These are phyloP conservation scores for Cucumis variabilis DNA, from an alignment of 331 rosid species.

Conservation along the genomic window DNA sequence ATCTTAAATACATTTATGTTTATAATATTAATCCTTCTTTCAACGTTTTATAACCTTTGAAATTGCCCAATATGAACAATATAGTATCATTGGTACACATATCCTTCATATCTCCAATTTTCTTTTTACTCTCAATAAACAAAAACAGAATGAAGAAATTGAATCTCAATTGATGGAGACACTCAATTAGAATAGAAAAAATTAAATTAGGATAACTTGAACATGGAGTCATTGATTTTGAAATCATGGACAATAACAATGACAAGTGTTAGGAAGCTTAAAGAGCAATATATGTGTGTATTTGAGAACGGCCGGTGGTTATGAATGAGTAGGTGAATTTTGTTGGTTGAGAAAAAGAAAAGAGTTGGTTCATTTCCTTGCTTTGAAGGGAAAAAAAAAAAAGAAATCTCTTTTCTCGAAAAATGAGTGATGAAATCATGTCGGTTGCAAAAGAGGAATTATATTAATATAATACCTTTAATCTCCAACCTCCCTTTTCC, in stretches of 20 bases:
- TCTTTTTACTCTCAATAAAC: too few species aligned
- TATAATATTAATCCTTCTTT: too few species aligned
- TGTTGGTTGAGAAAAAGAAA: not conserved
- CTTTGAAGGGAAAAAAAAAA: constrained; percentile 25
- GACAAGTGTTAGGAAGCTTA: not conserved
- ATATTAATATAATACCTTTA: not conserved
- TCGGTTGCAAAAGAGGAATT: not conserved
- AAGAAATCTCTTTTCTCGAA: not conserved
- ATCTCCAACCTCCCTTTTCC: not conserved
- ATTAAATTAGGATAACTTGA: not conserved
- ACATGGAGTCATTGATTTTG: constrained; percentile 5
- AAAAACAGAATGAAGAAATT: too few species aligned
- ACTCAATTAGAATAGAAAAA: not conserved
- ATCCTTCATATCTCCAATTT: not conserved
- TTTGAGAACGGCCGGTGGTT: not conserved
- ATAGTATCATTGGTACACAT: too few species aligned
- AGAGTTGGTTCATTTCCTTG: constrained; percentile 22
- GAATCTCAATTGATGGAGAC: not conserved
- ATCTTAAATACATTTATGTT: too few species aligned
- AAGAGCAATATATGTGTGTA: constrained; percentile 2
- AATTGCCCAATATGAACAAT: too few species aligned
- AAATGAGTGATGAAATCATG: constrained; percentile 15
- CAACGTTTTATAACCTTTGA: too few species aligned
- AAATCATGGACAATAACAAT: not conserved
- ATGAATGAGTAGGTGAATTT: constrained; percentile 24